phyloP scores from a whole-genome alignment of 129 eudicot species.

The Flaveria trinervia region DNA sequence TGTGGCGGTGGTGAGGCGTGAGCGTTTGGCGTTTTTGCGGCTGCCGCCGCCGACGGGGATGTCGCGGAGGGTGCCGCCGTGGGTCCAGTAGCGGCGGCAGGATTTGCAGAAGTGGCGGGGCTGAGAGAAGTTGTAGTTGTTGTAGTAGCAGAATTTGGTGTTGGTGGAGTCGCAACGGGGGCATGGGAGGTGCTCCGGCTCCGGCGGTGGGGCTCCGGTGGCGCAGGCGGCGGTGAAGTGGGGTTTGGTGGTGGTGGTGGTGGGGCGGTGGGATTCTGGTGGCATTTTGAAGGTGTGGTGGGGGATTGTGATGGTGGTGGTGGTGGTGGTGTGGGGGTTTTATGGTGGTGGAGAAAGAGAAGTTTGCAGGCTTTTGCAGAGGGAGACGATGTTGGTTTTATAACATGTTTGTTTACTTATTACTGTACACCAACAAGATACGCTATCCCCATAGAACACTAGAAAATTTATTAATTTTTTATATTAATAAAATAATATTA shows the following conservation, averaged over 20 bases:
- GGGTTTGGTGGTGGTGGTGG: conserved; percentile 30
- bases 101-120: conserved; percentile 83
- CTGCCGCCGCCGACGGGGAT: conserved; percentile 76
- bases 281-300: conserved; percentile 34
- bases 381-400: neutral
- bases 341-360: conserved; percentile 38
- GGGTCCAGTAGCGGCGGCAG: conserved; percentile 84
- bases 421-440: neutral
- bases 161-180: conserved; percentile 80
- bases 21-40: conserved; percentile 70
- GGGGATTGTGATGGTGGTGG: conserved; percentile 1
- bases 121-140: conserved; percentile 92
- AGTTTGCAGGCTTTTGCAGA: neutral
- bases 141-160: conserved; percentile 91
- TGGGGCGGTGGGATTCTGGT: conserved; percentile 22
- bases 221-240: conserved; percentile 5
- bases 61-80: conserved; percentile 79
- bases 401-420: neutral
- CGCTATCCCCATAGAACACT: no score
- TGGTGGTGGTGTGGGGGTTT: conserved; percentile 19
- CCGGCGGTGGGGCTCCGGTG: conserved; percentile 58
- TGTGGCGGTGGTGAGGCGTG: conserved; percentile 24
- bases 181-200: conserved; percentile 78
- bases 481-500: no score
- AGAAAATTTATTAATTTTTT: no score